Conservation (phyloP, 495 filamentous ascomycete species). For the Choiromyces venosus region DNA sequence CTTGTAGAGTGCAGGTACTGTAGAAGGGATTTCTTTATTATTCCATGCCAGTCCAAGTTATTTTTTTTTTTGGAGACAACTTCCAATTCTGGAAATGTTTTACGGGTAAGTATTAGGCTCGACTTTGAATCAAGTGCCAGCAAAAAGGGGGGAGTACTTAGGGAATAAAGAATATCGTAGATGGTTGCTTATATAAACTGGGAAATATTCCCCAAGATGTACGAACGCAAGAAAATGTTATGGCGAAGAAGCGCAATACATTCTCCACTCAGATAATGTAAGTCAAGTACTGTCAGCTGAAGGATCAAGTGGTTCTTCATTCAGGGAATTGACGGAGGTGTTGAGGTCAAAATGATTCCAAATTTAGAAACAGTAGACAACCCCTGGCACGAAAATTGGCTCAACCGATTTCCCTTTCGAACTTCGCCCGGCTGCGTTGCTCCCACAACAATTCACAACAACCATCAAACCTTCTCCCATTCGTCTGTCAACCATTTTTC, state of each 20-base stretch:
- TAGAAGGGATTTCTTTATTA: not conserved
- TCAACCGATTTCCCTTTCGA: conserved; percentile 17
- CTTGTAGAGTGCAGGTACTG: too few species aligned
- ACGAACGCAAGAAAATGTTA: not conserved
- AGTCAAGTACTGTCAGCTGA: not conserved
- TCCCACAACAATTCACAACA: conserved; percentile 11
- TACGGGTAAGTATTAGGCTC: not conserved
- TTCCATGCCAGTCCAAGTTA: not conserved
- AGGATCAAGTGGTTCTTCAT: not conserved
- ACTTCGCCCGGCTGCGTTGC: conserved; percentile 15
- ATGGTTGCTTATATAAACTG: not conserved
- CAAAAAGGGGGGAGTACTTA: not conserved
- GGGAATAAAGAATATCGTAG: not conserved
- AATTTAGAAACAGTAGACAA: conserved; percentile 3
- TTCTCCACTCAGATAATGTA: not conserved
- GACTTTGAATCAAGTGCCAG: not conserved
- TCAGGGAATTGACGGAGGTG: not conserved
- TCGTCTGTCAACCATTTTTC: conserved; percentile 9
- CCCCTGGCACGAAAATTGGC: conserved; percentile 30
- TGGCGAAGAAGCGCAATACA: not conserved
- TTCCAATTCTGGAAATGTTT: not conserved
- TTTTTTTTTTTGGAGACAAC: not conserved
- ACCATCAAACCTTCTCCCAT: conserved; percentile 15
- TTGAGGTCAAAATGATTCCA: not conserved
- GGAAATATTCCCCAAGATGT: not conserved